Evolutionary conservation across 768 basidiomycete genomes (phyloP).

Genomic region (Mycena filopes): DNA sequence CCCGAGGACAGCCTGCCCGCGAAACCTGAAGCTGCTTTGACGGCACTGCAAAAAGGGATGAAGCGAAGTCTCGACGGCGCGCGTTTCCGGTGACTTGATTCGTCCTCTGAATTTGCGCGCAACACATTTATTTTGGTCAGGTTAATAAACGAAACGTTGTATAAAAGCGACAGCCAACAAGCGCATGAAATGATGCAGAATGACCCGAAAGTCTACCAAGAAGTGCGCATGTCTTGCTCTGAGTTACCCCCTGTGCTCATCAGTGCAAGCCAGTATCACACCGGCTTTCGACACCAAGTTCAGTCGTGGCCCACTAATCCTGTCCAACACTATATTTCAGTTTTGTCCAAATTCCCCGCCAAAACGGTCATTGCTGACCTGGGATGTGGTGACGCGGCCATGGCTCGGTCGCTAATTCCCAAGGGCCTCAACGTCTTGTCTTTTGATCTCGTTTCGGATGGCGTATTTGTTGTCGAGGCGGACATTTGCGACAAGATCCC

Average conservation of each 20-base stretch:
- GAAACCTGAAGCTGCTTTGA: constrained; percentile 51
- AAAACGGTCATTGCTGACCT: constrained; percentile 89
- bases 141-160: constrained; percentile 92
- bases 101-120: not conserved
- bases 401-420: constrained; percentile 79
- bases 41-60: constrained; percentile 80
- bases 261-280: constrained; percentile 85
- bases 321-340: constrained; percentile 80
- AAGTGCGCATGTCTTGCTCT: constrained; percentile 59
- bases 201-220: constrained; percentile 83
- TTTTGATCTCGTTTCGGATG: constrained; percentile 83
- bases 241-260: not conserved
- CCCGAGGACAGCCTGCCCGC: constrained; percentile 21
- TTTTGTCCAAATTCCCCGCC: constrained; percentile 70
- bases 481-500: constrained; percentile 87
- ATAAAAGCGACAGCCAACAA: constrained; percentile 83
- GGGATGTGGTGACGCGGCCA: constrained; percentile 93
- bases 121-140: constrained; percentile 48
- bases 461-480: constrained; percentile 84
- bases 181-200: constrained; percentile 86
- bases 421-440: constrained; percentile 78
- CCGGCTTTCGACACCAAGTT: constrained; percentile 91
- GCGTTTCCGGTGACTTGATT: constrained; percentile 73
- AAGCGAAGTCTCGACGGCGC: constrained; percentile 86
- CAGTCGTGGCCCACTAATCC: constrained; percentile 95